Conservation (phyloP, 2,329 filamentous ascomycete genomes). For the Podosphaera fusca region DNA sequence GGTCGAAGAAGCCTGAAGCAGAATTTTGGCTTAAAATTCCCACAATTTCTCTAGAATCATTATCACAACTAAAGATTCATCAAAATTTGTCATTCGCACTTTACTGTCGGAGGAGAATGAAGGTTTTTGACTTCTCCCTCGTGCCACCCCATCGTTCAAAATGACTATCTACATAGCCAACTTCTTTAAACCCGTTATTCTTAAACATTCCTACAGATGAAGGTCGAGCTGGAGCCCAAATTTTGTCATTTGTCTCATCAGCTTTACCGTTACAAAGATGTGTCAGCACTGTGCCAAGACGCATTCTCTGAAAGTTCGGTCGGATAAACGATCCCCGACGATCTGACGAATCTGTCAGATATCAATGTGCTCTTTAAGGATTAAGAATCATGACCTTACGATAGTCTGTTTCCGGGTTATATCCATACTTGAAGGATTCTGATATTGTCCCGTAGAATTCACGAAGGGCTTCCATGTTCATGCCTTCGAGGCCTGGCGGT, state of each 20-base stretch:
- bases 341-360: neutral
- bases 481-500: conserved; percentile 5
- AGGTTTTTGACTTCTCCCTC: neutral
- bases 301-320: conserved; percentile 1
- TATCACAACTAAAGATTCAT: no score
- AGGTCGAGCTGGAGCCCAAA: conserved; percentile 1
- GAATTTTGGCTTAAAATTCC: no score
- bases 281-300: conserved; percentile 1
- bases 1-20: no score
- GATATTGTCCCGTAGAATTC: conserved; percentile 3
- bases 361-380: neutral
- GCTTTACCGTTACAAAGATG: neutral
- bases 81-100: no score
- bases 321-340: neutral
- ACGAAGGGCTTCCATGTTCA: conserved; percentile 4
- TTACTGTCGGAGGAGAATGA: neutral
- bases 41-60: no score
- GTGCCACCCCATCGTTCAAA: conserved; percentile 1
- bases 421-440: conserved; percentile 4
- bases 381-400: conserved; percentile 3
- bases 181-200: neutral
- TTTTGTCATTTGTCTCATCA: neutral
- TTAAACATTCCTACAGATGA: neutral
- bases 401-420: conserved; percentile 9
- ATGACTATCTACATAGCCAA: neutral